Base-by-base conservation (phyloP, 371 early-diverging fungal species). In the Rhizopus microsporus region DNA sequence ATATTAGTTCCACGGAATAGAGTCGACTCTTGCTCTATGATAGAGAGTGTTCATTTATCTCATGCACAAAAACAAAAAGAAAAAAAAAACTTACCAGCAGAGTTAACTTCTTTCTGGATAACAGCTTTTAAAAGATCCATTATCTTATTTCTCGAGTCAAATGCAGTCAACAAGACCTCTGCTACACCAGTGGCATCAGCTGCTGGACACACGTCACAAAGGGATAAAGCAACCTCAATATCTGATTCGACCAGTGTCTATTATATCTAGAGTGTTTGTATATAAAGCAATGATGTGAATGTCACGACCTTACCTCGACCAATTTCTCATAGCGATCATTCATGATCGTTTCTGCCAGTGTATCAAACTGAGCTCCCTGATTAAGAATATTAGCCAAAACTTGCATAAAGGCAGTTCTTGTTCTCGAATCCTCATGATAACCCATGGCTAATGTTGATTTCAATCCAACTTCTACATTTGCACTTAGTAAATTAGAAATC, bases 1-100 rank as follows among this genome's bases (percentile, higher is more conserved):
- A 95, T 86, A 30, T 87, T 89, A 65, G 95, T 95, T 38, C 93
- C 82, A 32, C 97, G 81, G 78, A 97, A 95, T 49, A 97, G 64
- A 52, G 91, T 90, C 7, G 94, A 79, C 29, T 92, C 88, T 55
- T 86, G 75, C 53, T 89, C 93, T 50, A 68, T 62, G 56, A 13
- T 0, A 12, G 23, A 38, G 3, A 7, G n/a, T 30, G 12, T 17
- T 13, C 3, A 39, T 7, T 38, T 10, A 3, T 4, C 6, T 53
- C 15, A 12, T 9, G 5, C 4, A 32, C 10, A 13, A 49, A 5
- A 33, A 6, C 5, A 49, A 3, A 23, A 23, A 23, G n/a, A 38
- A 38, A 51, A n/a, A 15, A 15, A 38, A 16, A 16, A 32, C 23
- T 23, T 71, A 83, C 83, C 80, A 23, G 93, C 92, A 32, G 77